These are phyloP conservation scores for Blastobotrys illinoisensis DNA, from an alignment of 1,139 yeast genomes.

Conservation along the genomic window DNA sequence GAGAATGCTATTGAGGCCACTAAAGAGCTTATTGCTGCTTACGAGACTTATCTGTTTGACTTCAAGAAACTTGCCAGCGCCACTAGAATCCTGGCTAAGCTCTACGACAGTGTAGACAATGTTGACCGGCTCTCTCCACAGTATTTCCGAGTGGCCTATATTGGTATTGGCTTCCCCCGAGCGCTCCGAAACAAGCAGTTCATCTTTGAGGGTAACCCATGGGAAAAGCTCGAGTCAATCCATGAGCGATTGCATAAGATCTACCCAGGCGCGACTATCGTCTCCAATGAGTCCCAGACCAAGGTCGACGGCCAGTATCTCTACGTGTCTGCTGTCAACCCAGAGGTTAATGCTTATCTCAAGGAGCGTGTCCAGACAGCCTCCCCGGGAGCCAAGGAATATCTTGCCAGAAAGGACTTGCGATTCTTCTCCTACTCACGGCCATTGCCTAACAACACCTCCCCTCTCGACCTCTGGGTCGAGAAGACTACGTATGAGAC, in stretches of 20 bases:
- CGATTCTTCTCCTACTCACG: conserved; percentile 63
- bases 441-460: conserved; percentile 69
- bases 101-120: conserved; percentile 63
- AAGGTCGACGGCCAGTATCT: conserved; percentile 67
- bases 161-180: conserved; percentile 81
- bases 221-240: conserved; percentile 80
- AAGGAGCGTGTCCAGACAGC: conserved; percentile 17
- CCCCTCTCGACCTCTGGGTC: conserved; percentile 78
- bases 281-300: conserved; percentile 63
- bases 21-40: conserved; percentile 71
- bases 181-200: conserved; percentile 71
- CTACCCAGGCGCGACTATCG: conserved; percentile 78
- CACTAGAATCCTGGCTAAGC: conserved; percentile 60
- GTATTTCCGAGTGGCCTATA: conserved; percentile 71
- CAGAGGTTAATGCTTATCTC: conserved; percentile 42
- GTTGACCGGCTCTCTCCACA: conserved; percentile 69
- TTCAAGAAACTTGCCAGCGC: conserved; percentile 71
- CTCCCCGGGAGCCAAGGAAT: conserved; percentile 29
- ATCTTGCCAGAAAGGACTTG: conserved; percentile 49
- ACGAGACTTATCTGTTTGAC: conserved; percentile 69
- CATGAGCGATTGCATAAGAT: conserved; percentile 69
- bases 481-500: conserved; percentile 82
- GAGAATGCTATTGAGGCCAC: conserved; percentile 76
- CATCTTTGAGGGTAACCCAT: conserved; percentile 81
- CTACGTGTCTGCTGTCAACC: conserved; percentile 69